Percentiles rank a stretch among this genome's conserved stretches.
phyloP scores from a whole-genome alignment of 179 eudicot genomes.

The Patellifolia procumbens region DNA sequence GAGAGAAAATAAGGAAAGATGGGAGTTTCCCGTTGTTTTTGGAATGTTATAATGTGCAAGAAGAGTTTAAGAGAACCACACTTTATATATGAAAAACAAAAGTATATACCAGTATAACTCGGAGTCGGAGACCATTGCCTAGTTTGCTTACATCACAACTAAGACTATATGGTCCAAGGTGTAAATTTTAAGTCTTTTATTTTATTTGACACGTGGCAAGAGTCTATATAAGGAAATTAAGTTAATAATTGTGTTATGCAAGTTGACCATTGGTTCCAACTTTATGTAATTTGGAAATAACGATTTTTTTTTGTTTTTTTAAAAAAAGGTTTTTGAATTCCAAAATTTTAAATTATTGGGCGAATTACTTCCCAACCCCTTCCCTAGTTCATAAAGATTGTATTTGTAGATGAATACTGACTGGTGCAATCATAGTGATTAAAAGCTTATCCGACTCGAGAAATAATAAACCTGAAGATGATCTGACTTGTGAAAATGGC shows the following conservation, averaged over 20 bases:
- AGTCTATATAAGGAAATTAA: background rate
- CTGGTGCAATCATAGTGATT: too few relatives aligned
- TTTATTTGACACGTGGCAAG: background rate
- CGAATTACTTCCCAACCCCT: too few relatives aligned
- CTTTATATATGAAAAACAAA: constrained; percentile 16
- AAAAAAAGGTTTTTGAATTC: too few relatives aligned
- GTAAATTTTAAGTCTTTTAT: background rate
- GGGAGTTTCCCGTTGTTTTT: background rate
- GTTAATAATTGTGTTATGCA: background rate
- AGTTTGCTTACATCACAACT: constrained; percentile 19
- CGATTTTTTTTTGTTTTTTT: too few relatives aligned
- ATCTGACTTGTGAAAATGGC: too few relatives aligned
- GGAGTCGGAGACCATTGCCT: background rate
- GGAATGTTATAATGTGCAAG: constrained; percentile 1
- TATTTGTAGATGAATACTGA: too few relatives aligned
- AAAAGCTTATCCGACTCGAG: too few relatives aligned
- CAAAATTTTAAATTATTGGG: too few relatives aligned
- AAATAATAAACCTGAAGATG: too few relatives aligned
- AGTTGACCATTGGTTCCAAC: background rate
- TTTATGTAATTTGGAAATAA: too few relatives aligned
- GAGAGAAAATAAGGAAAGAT: background rate
- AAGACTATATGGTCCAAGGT: constrained; percentile 15
- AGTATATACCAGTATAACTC: too few relatives aligned
- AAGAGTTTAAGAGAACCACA: background rate
- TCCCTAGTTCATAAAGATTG: too few relatives aligned